Conservation (phyloP, 2,329 filamentous ascomycete genomes). For the Talaromyces albobiverticillius region DNA sequence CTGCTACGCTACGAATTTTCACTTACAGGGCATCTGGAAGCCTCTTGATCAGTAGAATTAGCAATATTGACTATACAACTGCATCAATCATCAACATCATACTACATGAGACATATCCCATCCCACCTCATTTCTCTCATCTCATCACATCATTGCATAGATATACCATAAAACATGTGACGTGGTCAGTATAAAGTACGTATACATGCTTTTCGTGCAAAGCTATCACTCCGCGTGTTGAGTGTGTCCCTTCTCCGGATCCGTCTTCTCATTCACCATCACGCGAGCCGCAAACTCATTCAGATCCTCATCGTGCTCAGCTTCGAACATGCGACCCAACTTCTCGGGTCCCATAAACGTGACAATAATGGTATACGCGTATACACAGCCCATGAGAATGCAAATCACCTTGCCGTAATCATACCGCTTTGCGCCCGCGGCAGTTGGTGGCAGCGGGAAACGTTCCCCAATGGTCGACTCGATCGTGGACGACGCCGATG, state of each 20-base stretch:
- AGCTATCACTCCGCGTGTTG: constrained; percentile 10
- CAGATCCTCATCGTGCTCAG: constrained; percentile 47
- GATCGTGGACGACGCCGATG: constrained; percentile 66
- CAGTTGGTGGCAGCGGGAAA: constrained; percentile 65
- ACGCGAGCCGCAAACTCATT: constrained; percentile 39
- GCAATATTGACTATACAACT: no score
- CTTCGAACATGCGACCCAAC: constrained; percentile 46
- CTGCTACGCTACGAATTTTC: no score
- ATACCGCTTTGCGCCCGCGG: constrained; percentile 54
- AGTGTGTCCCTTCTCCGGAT: constrained; percentile 28
- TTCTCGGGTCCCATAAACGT: constrained; percentile 49
- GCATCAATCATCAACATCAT: neutral
- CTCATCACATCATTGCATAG: neutral
- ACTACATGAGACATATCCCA: neutral
- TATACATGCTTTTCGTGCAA: neutral
- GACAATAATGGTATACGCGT: constrained; percentile 56
- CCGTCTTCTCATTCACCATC: constrained; percentile 25
- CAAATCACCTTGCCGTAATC: constrained; percentile 82
- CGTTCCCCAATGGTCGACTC: constrained; percentile 71
- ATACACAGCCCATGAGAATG: constrained; percentile 89
- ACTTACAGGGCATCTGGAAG: no score
- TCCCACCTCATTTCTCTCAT: neutral
- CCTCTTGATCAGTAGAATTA: no score
- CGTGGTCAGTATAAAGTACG: neutral
- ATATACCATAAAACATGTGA: neutral